These are phyloP conservation scores for Calycina herbarum DNA, from an alignment of 2,329 filamentous ascomycete species.

Conservation along the genomic window DNA sequence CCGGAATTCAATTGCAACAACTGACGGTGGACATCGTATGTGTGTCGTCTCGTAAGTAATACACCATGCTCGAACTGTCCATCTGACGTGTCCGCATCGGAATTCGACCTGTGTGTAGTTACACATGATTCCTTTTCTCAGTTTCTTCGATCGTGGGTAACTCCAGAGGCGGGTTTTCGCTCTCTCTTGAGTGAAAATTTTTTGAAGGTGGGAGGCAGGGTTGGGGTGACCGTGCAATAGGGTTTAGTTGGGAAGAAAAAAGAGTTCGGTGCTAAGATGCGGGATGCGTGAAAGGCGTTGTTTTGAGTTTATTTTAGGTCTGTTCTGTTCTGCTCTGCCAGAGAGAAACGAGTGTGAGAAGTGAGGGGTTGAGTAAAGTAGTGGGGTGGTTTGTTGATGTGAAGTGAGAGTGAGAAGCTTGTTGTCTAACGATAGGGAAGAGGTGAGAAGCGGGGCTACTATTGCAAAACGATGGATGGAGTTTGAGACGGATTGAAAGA, in stretches of 20 bases:
- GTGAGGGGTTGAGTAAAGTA: not conserved
- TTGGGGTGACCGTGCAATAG: not conserved
- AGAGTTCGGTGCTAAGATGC: not conserved
- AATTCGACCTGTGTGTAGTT: slow-evolving; percentile 61
- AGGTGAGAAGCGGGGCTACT: not conserved
- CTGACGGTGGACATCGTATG: slow-evolving; percentile 54
- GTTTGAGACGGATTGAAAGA: not conserved
- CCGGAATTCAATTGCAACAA: slow-evolving; percentile 41
- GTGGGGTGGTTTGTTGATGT: not conserved
- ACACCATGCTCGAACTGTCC: slow-evolving; percentile 57
- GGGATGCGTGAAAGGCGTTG: not conserved
- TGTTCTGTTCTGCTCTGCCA: slow-evolving; percentile 1
- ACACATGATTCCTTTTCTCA: slow-evolving; percentile 48
- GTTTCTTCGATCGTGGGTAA: not conserved
- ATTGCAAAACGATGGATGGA: slow-evolving; percentile 14
- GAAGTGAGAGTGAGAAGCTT: slow-evolving; percentile 2
- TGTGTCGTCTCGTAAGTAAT: slow-evolving; percentile 49
- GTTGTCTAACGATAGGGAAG: not conserved
- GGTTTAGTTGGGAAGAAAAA: not conserved
- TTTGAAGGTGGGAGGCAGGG: not conserved
- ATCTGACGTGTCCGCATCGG: slow-evolving; percentile 54
- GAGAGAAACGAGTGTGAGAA: not conserved
- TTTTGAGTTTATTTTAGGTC: not conserved
- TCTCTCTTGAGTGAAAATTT: not conserved
- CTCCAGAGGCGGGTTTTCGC: not conserved